These are phyloP conservation scores for Nannochloropsis oceanica DNA, from an alignment of 108 stramenopile genomes.

Conservation along the genomic window DNA sequence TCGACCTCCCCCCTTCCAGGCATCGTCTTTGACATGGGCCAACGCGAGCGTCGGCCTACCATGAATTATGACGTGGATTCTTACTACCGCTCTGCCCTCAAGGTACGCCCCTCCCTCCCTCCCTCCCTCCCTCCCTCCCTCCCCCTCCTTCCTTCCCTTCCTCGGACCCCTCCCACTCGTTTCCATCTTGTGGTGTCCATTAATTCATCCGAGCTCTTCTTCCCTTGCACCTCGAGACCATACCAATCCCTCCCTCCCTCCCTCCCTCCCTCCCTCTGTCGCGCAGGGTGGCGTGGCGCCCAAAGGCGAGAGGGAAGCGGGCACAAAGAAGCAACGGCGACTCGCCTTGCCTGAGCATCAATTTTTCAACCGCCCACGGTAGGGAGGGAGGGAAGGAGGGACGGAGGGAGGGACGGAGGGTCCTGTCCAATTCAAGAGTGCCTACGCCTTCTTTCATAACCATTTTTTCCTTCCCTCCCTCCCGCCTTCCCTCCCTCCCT, in stretches of 20 bases:
- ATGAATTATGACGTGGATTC: conserved; percentile 85
- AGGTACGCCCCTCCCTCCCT: neutral
- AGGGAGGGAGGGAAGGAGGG: neutral
- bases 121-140: neutral
- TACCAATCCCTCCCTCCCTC: neutral
- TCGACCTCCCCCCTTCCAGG: neutral
- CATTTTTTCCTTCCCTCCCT: too few relatives aligned
- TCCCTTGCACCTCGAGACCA: neutral
- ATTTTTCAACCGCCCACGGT: neutral
- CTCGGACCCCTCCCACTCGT: neutral
- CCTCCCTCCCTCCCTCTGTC: neutral
- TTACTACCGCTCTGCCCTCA: conserved; percentile 66
- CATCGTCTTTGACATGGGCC: conserved; percentile 80
- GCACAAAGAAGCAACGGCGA: neutral
- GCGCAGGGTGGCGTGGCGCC: neutral
- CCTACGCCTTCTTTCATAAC: too few relatives aligned
- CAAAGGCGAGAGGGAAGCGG: neutral
- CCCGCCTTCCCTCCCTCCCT: too few relatives aligned
- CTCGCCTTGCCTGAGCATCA: neutral
- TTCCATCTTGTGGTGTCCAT: neutral
- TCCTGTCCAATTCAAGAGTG: too few relatives aligned
- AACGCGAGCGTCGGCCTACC: conserved; percentile 70
- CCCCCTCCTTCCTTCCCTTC: neutral
- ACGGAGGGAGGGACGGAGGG: neutral
- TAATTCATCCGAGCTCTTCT: neutral